Conservation (phyloP, 2,329 filamentous ascomycete genomes). For the Botrytis galanthina region DNA sequence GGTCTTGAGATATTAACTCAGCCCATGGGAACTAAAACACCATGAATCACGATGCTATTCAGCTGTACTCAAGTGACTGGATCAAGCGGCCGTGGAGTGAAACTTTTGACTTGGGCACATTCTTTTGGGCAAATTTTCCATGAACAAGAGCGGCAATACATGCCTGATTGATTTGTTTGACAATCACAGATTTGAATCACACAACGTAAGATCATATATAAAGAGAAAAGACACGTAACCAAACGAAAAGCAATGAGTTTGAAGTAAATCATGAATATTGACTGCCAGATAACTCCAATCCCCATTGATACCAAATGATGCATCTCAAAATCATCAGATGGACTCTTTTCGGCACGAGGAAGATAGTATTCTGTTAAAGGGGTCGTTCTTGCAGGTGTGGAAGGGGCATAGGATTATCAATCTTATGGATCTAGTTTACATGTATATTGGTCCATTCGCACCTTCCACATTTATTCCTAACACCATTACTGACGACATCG, state of each 20-base stretch:
- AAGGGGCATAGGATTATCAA: too few species aligned
- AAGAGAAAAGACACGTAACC: too few species aligned
- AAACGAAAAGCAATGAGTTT: background rate
- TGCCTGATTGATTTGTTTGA: background rate
- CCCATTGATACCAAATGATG: background rate
- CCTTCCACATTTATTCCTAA: too few species aligned
- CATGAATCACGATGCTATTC: background rate
- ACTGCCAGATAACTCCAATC: background rate
- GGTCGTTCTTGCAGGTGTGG: too few species aligned
- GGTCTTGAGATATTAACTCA: background rate
- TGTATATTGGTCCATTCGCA: too few species aligned
- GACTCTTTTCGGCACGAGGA: background rate
- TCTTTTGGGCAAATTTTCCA: background rate
- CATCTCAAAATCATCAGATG: background rate
- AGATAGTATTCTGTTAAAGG: background rate
- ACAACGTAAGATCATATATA: background rate
- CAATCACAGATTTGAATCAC: background rate
- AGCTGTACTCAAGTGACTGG: background rate
- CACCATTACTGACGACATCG: background rate
- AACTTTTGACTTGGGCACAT: background rate
- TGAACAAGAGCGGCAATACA: background rate
- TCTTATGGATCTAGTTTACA: too few species aligned
- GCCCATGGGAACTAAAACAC: background rate
- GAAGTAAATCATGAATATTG: background rate
- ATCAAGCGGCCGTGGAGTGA: background rate